Percentiles rank a stretch among this genome's conserved stretches.
These are phyloP conservation scores for Bassia scoparia DNA, from an alignment of 148 eudicot genomes.

Conservation along the genomic window DNA sequence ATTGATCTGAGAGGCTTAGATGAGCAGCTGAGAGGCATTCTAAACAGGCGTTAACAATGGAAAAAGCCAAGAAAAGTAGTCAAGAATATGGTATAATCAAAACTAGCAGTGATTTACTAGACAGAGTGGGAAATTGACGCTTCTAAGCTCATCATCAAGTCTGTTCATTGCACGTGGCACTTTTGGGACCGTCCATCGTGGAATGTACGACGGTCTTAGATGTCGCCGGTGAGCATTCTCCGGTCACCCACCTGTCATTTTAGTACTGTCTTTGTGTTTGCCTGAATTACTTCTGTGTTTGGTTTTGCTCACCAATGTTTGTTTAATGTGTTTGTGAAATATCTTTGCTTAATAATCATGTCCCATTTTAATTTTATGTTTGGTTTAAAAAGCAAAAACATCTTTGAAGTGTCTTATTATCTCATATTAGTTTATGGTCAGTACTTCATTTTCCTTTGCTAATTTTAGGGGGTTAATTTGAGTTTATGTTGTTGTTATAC, in stretches of 20 bases:
- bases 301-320: constrained; percentile 22
- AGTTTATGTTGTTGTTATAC: neutral
- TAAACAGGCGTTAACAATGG: constrained; percentile 60
- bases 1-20: constrained; percentile 78
- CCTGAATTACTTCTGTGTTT: neutral
- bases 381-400: too few species aligned
- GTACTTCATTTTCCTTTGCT: neutral
- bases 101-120: constrained; percentile 6
- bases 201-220: constrained; percentile 72
- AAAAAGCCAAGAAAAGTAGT: constrained; percentile 43
- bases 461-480: neutral
- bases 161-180: constrained; percentile 89
- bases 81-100: constrained; percentile 11
- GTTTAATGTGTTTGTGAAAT: constrained; percentile 14
- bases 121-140: constrained; percentile 92
- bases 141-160: constrained; percentile 67
- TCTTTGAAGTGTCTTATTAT: too few species aligned
- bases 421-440: neutral
- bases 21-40: constrained; percentile 82
- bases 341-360: too few species aligned
- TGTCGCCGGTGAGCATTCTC: constrained; percentile 62
- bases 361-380: too few species aligned
- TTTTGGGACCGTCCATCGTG: constrained; percentile 92
- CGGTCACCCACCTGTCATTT: neutral
- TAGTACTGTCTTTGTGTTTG: neutral